phyloP scores from a whole-genome alignment of 1,139 yeast species.

The Geotrichum cucujoidarum region DNA sequence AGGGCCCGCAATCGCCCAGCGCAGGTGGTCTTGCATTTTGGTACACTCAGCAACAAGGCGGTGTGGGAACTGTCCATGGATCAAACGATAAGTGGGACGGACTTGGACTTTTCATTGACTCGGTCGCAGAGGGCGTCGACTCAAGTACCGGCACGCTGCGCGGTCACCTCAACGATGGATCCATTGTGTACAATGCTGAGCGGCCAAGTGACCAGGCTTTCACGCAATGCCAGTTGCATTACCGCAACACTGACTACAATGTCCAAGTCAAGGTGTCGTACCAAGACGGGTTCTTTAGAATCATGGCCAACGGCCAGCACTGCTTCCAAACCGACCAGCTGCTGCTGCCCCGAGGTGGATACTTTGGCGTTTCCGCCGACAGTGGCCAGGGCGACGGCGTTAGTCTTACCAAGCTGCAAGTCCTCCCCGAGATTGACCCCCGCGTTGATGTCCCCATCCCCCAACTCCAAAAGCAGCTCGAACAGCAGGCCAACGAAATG shows the following conservation, averaged over 20 bases:
- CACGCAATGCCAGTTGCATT: conserved; percentile 36
- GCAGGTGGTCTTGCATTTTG: conserved; percentile 38
- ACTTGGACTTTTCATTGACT: conserved; percentile 37
- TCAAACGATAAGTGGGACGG: conserved; percentile 40
- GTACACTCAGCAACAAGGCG: conserved; percentile 32
- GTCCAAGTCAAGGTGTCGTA: conserved; percentile 35
- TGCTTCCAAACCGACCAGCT: conserved; percentile 37
- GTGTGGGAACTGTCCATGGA: conserved; percentile 38
- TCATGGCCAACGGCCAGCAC: conserved; percentile 38
- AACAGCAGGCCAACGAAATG: neutral
- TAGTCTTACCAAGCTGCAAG: conserved; percentile 26
- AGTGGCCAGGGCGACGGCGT: conserved; percentile 34
- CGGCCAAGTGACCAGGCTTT: conserved; percentile 32
- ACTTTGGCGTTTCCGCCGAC: conserved; percentile 38
- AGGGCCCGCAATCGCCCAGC: conserved; percentile 35
- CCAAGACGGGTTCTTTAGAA: conserved; percentile 33
- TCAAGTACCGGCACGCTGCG: conserved; percentile 35
- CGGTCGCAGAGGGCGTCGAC: conserved; percentile 21
- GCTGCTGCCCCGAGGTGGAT: conserved; percentile 32
- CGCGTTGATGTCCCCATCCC: conserved; percentile 14
- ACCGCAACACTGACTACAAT: conserved; percentile 35
- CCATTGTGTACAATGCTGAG: conserved; percentile 22
- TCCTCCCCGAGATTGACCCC: conserved; percentile 19
- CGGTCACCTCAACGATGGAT: conserved; percentile 41
- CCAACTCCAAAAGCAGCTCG: neutral